phyloP scores from a whole-genome alignment of 2,329 filamentous ascomycete genomes.

The Ceratocystiopsis minuta region DNA sequence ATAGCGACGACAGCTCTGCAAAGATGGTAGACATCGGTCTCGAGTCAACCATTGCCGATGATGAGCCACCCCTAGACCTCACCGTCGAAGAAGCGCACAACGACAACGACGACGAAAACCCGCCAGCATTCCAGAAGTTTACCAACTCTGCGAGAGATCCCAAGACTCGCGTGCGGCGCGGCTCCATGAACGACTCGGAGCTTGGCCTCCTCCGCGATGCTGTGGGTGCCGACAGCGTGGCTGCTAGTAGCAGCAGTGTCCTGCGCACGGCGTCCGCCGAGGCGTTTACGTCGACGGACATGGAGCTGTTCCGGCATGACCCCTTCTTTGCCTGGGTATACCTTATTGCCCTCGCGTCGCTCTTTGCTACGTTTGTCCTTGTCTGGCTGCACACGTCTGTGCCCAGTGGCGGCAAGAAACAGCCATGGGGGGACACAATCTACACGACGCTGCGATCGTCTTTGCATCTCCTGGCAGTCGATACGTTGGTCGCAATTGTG shows the following conservation, averaged over 20 bases:
- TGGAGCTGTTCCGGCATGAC: constrained; percentile 66
- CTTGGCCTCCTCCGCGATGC: constrained; percentile 24
- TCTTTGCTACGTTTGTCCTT: constrained; percentile 77
- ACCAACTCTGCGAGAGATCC: constrained; percentile 9
- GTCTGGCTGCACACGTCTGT: constrained; percentile 74
- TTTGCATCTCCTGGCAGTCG: constrained; percentile 74
- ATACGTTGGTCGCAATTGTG: constrained; percentile 76
- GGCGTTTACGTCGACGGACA: constrained; percentile 34
- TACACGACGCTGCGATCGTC: constrained; percentile 78
- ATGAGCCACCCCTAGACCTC: constrained; percentile 42
- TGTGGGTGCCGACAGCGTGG: constrained; percentile 17
- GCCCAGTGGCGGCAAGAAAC: constrained; percentile 27
- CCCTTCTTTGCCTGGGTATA: constrained; percentile 85
- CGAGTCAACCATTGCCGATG: constrained; percentile 44
- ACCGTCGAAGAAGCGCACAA: constrained; percentile 13
- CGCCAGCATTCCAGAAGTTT: constrained; percentile 46
- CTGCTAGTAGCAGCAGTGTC: constrained; percentile 1
- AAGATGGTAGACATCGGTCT: constrained; percentile 80
- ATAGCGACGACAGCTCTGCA: constrained; percentile 25
- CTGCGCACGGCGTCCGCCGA: constrained; percentile 17
- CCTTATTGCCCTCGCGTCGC: constrained; percentile 62
- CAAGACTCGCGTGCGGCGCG: too few species aligned
- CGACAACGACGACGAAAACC: constrained; percentile 14
- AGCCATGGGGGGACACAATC: constrained; percentile 76
- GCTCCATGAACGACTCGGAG: constrained; percentile 26